Evolutionary conservation across 169 alveolate genomes (phyloP), one percentile per base, ranked within the genome.

Genomic region (Plasmodium coatneyi): DNA sequence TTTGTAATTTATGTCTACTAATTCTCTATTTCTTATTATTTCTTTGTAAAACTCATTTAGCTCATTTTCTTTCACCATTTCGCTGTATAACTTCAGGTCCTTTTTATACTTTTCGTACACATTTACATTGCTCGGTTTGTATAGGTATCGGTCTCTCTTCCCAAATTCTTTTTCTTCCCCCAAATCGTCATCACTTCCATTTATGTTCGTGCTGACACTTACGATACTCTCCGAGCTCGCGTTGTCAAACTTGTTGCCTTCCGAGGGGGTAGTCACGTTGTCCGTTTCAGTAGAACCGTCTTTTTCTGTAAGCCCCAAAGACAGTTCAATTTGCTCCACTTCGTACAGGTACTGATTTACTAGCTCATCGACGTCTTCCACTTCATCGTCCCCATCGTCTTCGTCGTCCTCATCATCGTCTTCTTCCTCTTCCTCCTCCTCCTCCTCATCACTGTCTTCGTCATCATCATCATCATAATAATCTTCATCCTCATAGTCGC

Each of bases 11-110:
- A 87, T 56, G 30, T 56, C 43, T 78, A 79, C 14, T 43, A 87
- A 56, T 2, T 87, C 54, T 56, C 93, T 52, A 14, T 80, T 87
- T 78, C 71, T 79, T 32, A 76, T 76, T 52, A 87, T 87, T 36
- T 54, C 22, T 10, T 78, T 78, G 81, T 87, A 87, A 78, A 34
- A 87, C 41, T 87, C 93, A 60, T 79, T 39, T 56, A 76, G 30
- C n/a, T 79, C 72, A 71, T 87, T 78, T 39, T 54, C 80, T 32
- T 87, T 76, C 30, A 78, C 34, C 81, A 78, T 87, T 4, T 32
- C 49, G n/a, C 70, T 52, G 71, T 87, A 87, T 25, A 78, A 6
- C n/a, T 34, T 41, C 9, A 87, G 19, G 10, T 87, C 93, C 12
- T 54, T 56, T 25, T 78, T 76, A 46, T 87, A 87, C 66, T 36